Conservation (phyloP, 768 basidiomycete genomes). For the Tricholoma furcatifolium region DNA sequence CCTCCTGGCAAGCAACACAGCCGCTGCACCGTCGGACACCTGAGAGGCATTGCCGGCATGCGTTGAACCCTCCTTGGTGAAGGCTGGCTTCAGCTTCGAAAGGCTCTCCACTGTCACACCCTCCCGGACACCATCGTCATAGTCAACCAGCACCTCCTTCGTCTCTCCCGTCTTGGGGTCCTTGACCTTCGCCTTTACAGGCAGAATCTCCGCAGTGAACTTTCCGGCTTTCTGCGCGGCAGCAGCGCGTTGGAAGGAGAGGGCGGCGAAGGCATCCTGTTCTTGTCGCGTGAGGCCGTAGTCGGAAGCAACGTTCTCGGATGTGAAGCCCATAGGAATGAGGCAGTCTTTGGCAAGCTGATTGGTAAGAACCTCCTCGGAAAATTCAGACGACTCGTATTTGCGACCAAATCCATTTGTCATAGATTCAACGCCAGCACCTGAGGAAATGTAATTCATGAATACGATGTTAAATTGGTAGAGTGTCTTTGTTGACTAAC, state of each 20-base stretch:
- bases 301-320: constrained; percentile 88
- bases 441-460: constrained; percentile 29
- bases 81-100: constrained; percentile 83
- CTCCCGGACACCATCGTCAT: constrained; percentile 84
- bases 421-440: constrained; percentile 92
- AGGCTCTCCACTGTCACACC: constrained; percentile 81
- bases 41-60: constrained; percentile 89
- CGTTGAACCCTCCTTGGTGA: constrained; percentile 71
- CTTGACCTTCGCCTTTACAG: constrained; percentile 66
- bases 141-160: constrained; percentile 66
- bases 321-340: constrained; percentile 91
- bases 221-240: constrained; percentile 78
- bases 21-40: constrained; percentile 91
- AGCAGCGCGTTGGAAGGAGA: constrained; percentile 83
- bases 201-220: constrained; percentile 86
- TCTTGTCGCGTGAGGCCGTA: constrained; percentile 69
- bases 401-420: constrained; percentile 67
- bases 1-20: constrained; percentile 81
- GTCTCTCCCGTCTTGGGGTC: constrained; percentile 78
- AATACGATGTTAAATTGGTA: not conserved
- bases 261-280: constrained; percentile 85
- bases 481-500: constrained; percentile 39
- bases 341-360: constrained; percentile 79
- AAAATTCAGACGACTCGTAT: constrained; percentile 52
- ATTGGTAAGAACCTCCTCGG: constrained; percentile 65